phyloP scores from a whole-genome alignment of 1,284 basidiomycete species.

The Boletus sp. region DNA sequence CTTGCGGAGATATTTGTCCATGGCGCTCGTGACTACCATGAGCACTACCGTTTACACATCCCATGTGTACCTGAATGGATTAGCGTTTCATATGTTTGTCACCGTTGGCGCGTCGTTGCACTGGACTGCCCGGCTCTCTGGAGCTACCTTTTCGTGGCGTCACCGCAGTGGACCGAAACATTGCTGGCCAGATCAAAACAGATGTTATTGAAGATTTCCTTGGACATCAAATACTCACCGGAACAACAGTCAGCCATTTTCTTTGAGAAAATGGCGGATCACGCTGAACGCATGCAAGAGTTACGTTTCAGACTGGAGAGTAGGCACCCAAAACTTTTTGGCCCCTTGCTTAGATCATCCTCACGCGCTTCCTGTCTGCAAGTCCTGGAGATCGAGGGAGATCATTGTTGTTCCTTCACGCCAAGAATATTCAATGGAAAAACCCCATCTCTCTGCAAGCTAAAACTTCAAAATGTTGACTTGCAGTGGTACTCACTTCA shows the following conservation, averaged over 20 bases:
- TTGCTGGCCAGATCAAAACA: neutral
- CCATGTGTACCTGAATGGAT: neutral
- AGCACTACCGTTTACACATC: neutral
- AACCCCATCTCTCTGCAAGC: neutral
- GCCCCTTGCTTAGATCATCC: too few species aligned
- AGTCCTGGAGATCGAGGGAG: too few species aligned
- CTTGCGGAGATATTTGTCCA: neutral
- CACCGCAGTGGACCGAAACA: neutral
- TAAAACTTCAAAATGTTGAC: neutral
- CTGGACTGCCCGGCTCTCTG: neutral
- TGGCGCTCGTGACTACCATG: neutral
- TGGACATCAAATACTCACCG: neutral
- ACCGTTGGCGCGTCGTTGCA: neutral
- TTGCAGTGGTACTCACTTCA: neutral
- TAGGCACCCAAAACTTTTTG: too few species aligned
- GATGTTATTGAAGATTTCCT: neutral
- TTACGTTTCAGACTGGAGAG: too few species aligned
- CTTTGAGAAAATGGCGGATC: neutral
- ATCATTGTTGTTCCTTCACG: too few species aligned
- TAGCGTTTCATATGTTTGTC: neutral
- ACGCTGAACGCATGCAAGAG: too few species aligned
- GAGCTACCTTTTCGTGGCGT: neutral
- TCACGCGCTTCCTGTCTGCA: neutral
- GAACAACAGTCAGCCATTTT: neutral
- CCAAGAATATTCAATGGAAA: neutral